Conservation (phyloP, 768 basidiomycete genomes). For the Scleroderma citrinum region DNA sequence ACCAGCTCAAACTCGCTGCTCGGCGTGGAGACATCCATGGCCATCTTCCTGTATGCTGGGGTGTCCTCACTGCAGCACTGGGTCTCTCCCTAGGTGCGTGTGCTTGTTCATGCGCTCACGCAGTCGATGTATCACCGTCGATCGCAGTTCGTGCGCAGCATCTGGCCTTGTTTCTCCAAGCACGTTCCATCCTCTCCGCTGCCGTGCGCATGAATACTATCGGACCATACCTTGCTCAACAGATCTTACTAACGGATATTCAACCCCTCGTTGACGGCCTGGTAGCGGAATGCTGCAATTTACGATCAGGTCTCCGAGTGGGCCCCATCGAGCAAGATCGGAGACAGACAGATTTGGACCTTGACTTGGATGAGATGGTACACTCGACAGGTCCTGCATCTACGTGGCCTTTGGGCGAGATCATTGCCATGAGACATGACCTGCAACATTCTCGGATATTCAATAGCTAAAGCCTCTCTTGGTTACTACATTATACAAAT, state of each 20-base stretch:
- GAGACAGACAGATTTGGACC: background rate
- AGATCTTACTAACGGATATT: slow-evolving; percentile 70
- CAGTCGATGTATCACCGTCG: background rate
- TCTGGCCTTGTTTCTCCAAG: slow-evolving; percentile 90
- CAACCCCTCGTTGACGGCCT: slow-evolving; percentile 60
- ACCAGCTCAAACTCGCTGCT: slow-evolving; percentile 62
- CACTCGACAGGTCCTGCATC: slow-evolving; percentile 64
- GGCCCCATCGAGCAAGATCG: background rate
- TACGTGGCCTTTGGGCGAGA: slow-evolving; percentile 96
- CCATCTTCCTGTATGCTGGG: slow-evolving; percentile 92
- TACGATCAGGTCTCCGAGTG: slow-evolving; percentile 39
- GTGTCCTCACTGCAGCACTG: slow-evolving; percentile 71
- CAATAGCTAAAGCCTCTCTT: slow-evolving; percentile 53
- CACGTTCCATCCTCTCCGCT: slow-evolving; percentile 83
- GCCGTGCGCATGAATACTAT: slow-evolving; percentile 87
- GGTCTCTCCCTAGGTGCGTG: slow-evolving; percentile 62
- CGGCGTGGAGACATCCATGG: slow-evolving; percentile 63
- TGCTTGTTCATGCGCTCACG: slow-evolving; percentile 1
- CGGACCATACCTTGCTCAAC: slow-evolving; percentile 91
- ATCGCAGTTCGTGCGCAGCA: slow-evolving; percentile 71
- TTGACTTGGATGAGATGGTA: slow-evolving; percentile 9
- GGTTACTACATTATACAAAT: slow-evolving; percentile 2
- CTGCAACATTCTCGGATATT: slow-evolving; percentile 94
- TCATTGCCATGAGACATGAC: slow-evolving; percentile 86
- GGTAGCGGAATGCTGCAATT: slow-evolving; percentile 35